Evolutionary conservation across 202 grass and related monocot species (phyloP), one percentile per base, ranked within the genome.

Genomic region (Panicum hallii): DNA sequence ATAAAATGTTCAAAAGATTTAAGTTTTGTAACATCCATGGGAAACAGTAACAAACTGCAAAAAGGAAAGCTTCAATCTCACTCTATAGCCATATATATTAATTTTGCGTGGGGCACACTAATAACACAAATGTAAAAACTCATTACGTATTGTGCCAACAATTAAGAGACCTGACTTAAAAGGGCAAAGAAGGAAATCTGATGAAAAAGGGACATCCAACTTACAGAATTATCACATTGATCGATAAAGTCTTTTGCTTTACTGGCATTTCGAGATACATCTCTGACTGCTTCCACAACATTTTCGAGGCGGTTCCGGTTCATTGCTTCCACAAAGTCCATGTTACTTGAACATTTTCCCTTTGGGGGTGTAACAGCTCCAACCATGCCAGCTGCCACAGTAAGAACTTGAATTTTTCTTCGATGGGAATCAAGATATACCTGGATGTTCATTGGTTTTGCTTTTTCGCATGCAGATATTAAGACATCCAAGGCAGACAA

Each of bases 381-480:
- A 89, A 81, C 78, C 85, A 98, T 90, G 79, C 95, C 91, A 84
- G 93, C 91, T 88, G 87, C 89, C 81, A 91, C 81, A 80, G 85
- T 90, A 56, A 92, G 78, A 77, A 95, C 73, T 85, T 98, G 95
- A 77, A 98, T 80, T 80, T 93, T 98, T 57, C 95, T 87, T 70
- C 84, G 75, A 56, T 87, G 87, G 67, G 91, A 98, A 67, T 98
- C 90, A 79, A 98, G 87, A 90, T 98, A 95, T 66, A 95, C 70
- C 79, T 88, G 62, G 70, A 95, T 85, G 50, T 95, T 90, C 87
- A 95, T 87, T 80, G 85, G 82, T 83, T 95, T 92, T 80, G 82
- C 87, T 65, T 92, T 98, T 88, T 95, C 93, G 84, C 95, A 98
- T 85, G 93, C 91, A 77, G 89, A 92, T 85, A 98, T 90, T 81